phyloP scores from a whole-genome alignment of 345 rosid genomes.

The Cardamine chenopodiifolia region DNA sequence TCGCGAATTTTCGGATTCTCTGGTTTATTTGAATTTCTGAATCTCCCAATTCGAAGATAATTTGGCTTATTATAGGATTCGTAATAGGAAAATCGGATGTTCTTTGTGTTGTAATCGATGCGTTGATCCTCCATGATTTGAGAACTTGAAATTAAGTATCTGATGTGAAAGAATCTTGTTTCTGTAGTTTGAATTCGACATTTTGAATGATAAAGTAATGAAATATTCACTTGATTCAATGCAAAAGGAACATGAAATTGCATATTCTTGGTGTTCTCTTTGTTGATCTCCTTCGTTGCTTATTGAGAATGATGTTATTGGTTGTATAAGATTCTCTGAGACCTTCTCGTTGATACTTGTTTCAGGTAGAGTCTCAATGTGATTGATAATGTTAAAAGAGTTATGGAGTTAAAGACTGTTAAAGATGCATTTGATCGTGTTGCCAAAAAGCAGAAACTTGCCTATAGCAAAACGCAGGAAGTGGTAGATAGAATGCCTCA shows the following conservation, averaged over 20 bases:
- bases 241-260: not conserved
- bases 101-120: not conserved
- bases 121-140: no score
- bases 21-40: not conserved
- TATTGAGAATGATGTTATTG: not conserved
- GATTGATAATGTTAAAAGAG: not conserved
- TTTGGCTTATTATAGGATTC: not conserved
- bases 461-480: slow-evolving; percentile 52
- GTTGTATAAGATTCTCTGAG: not conserved
- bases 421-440: slow-evolving; percentile 75
- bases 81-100: not conserved
- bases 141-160: not conserved
- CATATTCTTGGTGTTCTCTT: not conserved
- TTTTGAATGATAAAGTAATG: not conserved
- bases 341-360: not conserved
- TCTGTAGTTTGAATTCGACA: not conserved
- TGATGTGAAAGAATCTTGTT: not conserved
- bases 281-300: not conserved
- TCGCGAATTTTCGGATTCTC: not conserved
- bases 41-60: not conserved
- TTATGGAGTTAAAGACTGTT: slow-evolving; percentile 62
- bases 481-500: slow-evolving; percentile 45
- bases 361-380: not conserved
- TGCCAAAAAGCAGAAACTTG: slow-evolving; percentile 64
- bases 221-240: not conserved